Base-by-base conservation (phyloP, 2,329 filamentous ascomycete species). In the Colletotrichum sp. region DNA sequence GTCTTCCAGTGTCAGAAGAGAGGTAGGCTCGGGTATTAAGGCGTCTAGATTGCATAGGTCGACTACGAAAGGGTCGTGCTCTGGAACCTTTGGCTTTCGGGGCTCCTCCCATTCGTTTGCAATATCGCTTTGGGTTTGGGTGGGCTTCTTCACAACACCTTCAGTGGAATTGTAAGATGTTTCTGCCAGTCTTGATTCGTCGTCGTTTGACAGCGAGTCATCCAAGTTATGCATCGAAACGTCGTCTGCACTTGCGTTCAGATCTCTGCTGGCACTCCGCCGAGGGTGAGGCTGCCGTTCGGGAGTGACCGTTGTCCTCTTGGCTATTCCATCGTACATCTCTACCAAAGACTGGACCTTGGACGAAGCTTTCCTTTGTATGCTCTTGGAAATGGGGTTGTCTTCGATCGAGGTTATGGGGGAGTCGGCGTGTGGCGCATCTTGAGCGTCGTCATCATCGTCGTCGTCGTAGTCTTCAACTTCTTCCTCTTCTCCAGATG, bases 321-420 rank as follows among this genome's bases (percentile, higher is more conserved):
- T 82, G 1, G 81, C 76, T 15, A 89, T 82, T 5, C 84, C 86
- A 72, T 91, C 87, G 63, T 84, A 89, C 81, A 87, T 85, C 27
- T 84, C 84, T 36, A 89, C 88, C 29, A 90, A 80, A 62, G 86
- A 85, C 68, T 87, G 86, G 4, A 90, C 87, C 74, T 87, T 89
- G 3, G 79, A 77, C 4, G 71, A 73, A 8, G 62, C 34, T 51
- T 73, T 73, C 29, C 68, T 63, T 34, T 63, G 54, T 24, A 69
- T 6, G 16, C 16, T 18, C 27, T 58, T 67, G 12, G 43, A 57
- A 13, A 55, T 7, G 4, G 61, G 24, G 18, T 84, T 85, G 62
- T 87, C 86, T 65, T 87, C 86, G 67, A 86, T 81, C 1, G 86
- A 86, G 0, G 85, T 87, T 5, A 86, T 85, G 2, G 85, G 85